Percentiles rank a stretch among this genome's conserved stretches.
These are phyloP conservation scores for Septoria petroselini DNA, from an alignment of 2,329 filamentous ascomycete species.

Conservation along the genomic window DNA sequence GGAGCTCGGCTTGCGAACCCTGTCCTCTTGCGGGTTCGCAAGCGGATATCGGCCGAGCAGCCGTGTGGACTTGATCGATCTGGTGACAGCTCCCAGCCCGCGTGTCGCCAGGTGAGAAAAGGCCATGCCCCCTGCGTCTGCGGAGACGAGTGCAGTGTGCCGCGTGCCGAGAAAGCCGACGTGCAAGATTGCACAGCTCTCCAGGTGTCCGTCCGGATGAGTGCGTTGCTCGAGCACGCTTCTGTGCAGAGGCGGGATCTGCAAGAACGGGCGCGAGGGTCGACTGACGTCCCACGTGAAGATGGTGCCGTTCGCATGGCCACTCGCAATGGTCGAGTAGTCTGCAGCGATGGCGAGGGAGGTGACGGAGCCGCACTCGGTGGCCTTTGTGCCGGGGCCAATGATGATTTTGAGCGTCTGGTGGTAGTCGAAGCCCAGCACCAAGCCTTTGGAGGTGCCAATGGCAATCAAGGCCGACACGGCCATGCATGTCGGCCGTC, in stretches of 20 bases:
- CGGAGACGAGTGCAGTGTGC: conserved; percentile 91
- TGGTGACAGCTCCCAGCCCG: conserved; percentile 79
- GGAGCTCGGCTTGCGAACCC: conserved; percentile 82
- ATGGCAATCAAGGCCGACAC: conserved; percentile 85
- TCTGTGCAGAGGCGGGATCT: conserved; percentile 74
- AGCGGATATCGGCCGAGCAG: conserved; percentile 89
- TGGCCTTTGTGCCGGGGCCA: conserved; percentile 86
- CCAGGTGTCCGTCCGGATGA: conserved; percentile 76
- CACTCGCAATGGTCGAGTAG: conserved; percentile 84
- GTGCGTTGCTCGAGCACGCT: conserved; percentile 59
- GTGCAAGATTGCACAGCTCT: conserved; percentile 75
- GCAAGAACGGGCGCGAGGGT: conserved; percentile 81
- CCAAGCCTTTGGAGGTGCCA: conserved; percentile 90
- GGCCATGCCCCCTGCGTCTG: conserved; percentile 93
- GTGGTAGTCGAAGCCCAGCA: conserved; percentile 95
- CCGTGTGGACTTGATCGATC: conserved; percentile 82
- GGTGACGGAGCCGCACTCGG: conserved; percentile 85
- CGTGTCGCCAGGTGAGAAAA: conserved; percentile 95
- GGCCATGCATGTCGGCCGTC: conserved; percentile 81
- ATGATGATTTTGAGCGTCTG: conserved; percentile 93
- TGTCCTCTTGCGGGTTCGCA: conserved; percentile 58
- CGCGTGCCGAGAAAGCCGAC: conserved; percentile 92
- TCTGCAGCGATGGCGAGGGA: conserved; percentile 89
- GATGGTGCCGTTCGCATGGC: conserved; percentile 84
- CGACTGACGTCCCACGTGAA: conserved; percentile 94